A percentile compares a stretch with the other conserved stretches of the same genome.
phyloP scores from a whole-genome alignment of 306 rosid species.

The Psophocarpus tetragonolobus region DNA sequence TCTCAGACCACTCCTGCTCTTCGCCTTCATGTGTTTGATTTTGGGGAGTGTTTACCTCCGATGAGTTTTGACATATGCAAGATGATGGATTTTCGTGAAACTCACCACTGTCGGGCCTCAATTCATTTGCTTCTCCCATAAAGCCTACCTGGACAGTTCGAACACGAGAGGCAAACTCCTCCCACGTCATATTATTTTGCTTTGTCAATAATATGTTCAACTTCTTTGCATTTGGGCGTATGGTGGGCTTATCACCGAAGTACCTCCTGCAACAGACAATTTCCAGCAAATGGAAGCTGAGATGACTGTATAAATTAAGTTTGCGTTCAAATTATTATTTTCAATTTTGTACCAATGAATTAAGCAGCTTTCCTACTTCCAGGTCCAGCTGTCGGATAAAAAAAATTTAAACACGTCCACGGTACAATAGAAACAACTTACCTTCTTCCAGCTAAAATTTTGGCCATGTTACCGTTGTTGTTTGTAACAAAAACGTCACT shows the following conservation, averaged over 20 bases:
- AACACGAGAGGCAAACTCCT: slow-evolving; percentile 65
- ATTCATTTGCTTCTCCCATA: slow-evolving; percentile 91
- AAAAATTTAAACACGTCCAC: background rate
- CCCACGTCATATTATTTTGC: slow-evolving; percentile 68
- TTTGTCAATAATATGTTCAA: slow-evolving; percentile 55
- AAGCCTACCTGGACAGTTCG: slow-evolving; percentile 73
- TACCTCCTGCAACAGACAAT: slow-evolving; percentile 68
- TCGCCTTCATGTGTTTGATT: slow-evolving; percentile 41
- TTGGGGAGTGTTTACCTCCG: slow-evolving; percentile 27
- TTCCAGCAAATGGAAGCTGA: too few species aligned
- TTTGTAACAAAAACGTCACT: slow-evolving; percentile 86
- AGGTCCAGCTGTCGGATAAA: slow-evolving; percentile 44
- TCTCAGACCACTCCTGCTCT: slow-evolving; percentile 54
- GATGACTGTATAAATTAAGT: background rate
- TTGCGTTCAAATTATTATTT: background rate
- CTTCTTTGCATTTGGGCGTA: slow-evolving; percentile 83
- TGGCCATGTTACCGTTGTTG: slow-evolving; percentile 99
- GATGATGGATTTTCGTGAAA: slow-evolving; percentile 86
- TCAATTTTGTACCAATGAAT: background rate
- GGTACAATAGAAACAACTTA: slow-evolving; percentile 17
- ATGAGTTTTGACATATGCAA: slow-evolving; percentile 66
- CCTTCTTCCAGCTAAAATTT: slow-evolving; percentile 94
- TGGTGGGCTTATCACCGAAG: slow-evolving; percentile 86
- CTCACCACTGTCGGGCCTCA: slow-evolving; percentile 68
- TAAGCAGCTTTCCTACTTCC: slow-evolving; percentile 53